Percentiles rank a stretch among this genome's conserved stretches.
These are phyloP conservation scores for Bruguiera gymnorhiza DNA, from an alignment of 345 rosid species.

Conservation along the genomic window DNA sequence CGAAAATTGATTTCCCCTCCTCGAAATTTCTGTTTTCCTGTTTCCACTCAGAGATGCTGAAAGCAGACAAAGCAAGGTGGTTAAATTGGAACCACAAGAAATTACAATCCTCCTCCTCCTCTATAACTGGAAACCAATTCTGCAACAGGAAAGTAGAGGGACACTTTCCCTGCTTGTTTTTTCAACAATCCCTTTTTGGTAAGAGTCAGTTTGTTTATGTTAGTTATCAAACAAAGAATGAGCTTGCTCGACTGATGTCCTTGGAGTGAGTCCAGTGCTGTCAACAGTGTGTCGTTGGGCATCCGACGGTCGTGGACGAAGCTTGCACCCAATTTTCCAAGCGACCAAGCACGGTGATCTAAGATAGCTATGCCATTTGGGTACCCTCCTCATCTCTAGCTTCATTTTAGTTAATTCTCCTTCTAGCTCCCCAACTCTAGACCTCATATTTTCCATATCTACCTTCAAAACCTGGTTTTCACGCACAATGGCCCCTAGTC, in stretches of 20 bases:
- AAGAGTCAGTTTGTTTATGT: too few species aligned
- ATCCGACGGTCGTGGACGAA: constrained; percentile 59
- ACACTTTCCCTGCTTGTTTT: background rate
- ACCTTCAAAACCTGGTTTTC: constrained; percentile 80
- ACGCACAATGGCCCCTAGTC: constrained; percentile 82
- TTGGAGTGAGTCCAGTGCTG: constrained; percentile 44
- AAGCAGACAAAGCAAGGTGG: background rate
- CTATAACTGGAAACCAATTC: constrained; percentile 1
- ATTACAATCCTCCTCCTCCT: background rate
- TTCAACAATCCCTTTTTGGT: background rate
- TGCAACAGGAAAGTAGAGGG: background rate
- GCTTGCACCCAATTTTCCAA: constrained; percentile 64
- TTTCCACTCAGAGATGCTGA: too few species aligned
- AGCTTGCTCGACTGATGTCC: constrained; percentile 48
- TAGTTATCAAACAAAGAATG: background rate
- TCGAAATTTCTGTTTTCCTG: too few species aligned
- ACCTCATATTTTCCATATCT: constrained; percentile 84
- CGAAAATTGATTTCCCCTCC: too few species aligned
- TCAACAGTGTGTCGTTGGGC: constrained; percentile 34
- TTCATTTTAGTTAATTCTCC: constrained; percentile 77
- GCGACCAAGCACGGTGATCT: constrained; percentile 61
- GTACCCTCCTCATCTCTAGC: constrained; percentile 69
- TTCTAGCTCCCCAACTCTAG: constrained; percentile 79
- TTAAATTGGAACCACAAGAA: background rate
- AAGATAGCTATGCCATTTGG: constrained; percentile 63